These are phyloP conservation scores for Glycyrrhiza uralensis DNA, from an alignment of 306 rosid species.

Conservation along the genomic window DNA sequence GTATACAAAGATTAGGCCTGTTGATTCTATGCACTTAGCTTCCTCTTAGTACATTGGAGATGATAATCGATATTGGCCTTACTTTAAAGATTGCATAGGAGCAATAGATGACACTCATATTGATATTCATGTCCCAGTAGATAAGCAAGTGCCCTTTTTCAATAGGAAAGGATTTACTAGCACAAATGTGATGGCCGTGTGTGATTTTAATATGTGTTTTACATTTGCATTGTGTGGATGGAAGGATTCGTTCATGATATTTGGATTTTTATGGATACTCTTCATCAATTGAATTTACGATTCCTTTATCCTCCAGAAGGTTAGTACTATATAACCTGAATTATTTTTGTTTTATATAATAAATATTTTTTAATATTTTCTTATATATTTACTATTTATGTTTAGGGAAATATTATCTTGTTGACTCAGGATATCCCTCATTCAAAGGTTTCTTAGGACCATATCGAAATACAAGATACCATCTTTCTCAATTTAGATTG, in stretches of 20 bases:
- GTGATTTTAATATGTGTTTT: neutral
- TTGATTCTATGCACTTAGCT: neutral
- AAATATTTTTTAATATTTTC: neutral
- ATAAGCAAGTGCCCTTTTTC: neutral
- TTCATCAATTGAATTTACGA: neutral
- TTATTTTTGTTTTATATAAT: neutral
- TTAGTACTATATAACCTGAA: neutral
- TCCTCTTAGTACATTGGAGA: neutral
- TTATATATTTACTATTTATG: neutral
- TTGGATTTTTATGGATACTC: neutral
- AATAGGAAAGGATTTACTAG: neutral
- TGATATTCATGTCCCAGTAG: neutral
- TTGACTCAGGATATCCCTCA: neutral
- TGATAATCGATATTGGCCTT: neutral
- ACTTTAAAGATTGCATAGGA: neutral
- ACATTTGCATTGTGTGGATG: neutral
- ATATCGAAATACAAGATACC: neutral
- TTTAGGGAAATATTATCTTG: neutral
- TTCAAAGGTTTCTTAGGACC: neutral
- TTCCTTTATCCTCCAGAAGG: neutral
- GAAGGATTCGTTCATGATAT: neutral
- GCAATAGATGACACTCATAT: neutral
- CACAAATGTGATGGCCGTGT: neutral
- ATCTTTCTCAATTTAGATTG: neutral
- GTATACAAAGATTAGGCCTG: neutral